Conservation (phyloP, 73 alveolate genomes). For the Tetrahymena thermophila region DNA sequence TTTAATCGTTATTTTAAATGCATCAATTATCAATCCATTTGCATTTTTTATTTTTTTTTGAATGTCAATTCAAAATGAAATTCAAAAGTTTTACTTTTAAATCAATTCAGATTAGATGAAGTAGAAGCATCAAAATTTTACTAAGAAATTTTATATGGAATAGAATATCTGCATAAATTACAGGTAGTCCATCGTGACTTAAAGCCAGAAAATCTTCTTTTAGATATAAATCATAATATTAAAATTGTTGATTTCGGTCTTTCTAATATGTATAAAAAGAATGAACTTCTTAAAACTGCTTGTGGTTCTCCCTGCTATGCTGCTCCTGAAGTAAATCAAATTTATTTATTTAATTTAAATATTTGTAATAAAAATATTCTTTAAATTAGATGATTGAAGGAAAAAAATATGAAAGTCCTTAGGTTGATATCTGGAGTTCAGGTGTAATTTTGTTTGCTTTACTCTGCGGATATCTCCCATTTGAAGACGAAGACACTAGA, state of each 20-base stretch:
- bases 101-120: conserved; percentile 72
- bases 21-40: background rate
- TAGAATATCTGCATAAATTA: conserved; percentile 82
- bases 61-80: background rate
- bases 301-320: conserved; percentile 97
- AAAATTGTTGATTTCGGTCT: conserved; percentile 93
- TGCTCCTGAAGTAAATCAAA: conserved; percentile 76
- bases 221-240: conserved; percentile 76
- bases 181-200: conserved; percentile 89
- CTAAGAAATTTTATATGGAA: conserved; percentile 80
- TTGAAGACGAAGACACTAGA: conserved; percentile 84
- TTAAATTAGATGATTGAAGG: conserved; percentile 83
- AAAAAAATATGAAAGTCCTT: conserved; percentile 74
- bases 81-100: conserved; percentile 65
- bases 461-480: conserved; percentile 93
- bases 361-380: background rate
- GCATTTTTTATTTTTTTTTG: background rate
- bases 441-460: conserved; percentile 91
- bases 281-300: conserved; percentile 85
- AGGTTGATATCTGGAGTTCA: conserved; percentile 91
- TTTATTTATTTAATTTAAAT: background rate
- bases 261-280: conserved; percentile 74
- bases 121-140: conserved; percentile 86
- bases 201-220: conserved; percentile 89
- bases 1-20: background rate